A percentile compares a stretch with the other conserved stretches of the same genome.
Evolutionary conservation across 306 rosid species (phyloP).

Genomic region (Hippophae tibetana): DNA sequence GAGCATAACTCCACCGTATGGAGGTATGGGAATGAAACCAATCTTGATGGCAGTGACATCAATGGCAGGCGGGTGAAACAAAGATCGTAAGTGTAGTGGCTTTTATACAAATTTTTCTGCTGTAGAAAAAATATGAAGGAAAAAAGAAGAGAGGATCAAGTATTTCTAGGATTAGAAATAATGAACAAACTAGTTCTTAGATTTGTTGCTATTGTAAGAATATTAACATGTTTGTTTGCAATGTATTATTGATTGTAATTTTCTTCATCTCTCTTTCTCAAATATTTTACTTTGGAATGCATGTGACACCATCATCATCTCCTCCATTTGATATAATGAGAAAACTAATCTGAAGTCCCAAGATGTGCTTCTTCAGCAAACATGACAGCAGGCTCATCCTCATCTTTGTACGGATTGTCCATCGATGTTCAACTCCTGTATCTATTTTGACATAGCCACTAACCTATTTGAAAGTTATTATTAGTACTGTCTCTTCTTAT

Average conservation of each 20-base stretch:
- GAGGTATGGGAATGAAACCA: constrained; percentile 54
- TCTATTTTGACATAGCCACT: too few relatives aligned
- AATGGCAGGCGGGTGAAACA: constrained; percentile 92
- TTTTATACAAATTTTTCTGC: constrained; percentile 10
- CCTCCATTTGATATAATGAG: too few relatives aligned
- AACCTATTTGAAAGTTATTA: too few relatives aligned
- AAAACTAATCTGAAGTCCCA: too few relatives aligned
- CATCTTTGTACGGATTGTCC: too few relatives aligned
- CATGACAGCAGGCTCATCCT: too few relatives aligned
- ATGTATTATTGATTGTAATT: constrained; percentile 8
- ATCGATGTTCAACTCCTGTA: too few relatives aligned
- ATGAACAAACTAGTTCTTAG: constrained; percentile 12
- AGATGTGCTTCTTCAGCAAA: too few relatives aligned
- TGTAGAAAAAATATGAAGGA: constrained; percentile 17
- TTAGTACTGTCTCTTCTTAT: too few relatives aligned
- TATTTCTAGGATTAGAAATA: constrained; percentile 22
- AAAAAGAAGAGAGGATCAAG: not conserved
- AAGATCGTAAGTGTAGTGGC: constrained; percentile 42
- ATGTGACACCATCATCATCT: too few relatives aligned
- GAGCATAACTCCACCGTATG: constrained; percentile 54
- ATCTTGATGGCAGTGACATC: constrained; percentile 72
- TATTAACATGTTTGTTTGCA: constrained; percentile 10
- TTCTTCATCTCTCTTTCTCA: not conserved
- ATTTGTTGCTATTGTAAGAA: constrained; percentile 5
- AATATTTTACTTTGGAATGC: not conserved